Percentiles rank a stretch among this genome's conserved stretches.
phyloP scores from a whole-genome alignment of 1,284 basidiomycete species.

The Fomitopsis pinicola region DNA sequence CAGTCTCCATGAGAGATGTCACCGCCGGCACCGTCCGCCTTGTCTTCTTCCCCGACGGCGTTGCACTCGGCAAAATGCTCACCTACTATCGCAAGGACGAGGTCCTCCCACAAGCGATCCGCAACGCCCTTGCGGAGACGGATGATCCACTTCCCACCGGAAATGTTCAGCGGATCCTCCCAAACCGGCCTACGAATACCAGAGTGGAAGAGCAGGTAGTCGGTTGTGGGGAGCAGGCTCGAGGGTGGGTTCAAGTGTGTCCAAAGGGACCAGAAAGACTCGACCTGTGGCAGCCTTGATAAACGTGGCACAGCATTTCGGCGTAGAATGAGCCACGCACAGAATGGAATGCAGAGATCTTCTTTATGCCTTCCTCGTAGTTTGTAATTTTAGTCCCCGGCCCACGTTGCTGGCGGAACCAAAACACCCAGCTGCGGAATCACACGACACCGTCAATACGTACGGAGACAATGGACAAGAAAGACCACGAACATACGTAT shows the following conservation, averaged over 20 bases:
- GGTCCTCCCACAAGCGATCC: slow-evolving; percentile 80
- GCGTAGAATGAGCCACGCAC: slow-evolving; percentile 35
- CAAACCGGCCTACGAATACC: slow-evolving; percentile 81
- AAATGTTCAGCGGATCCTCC: slow-evolving; percentile 84
- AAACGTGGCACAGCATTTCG: slow-evolving; percentile 14
- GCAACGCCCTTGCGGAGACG: slow-evolving; percentile 79
- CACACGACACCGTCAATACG: slow-evolving; percentile 12
- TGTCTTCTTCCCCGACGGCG: slow-evolving; percentile 21
- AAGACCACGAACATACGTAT: slow-evolving; percentile 75
- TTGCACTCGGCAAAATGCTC: slow-evolving; percentile 73
- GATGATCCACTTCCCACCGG: slow-evolving; percentile 92
- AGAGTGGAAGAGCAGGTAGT: slow-evolving; percentile 82
- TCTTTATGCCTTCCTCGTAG: slow-evolving; percentile 87
- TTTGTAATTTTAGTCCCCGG: slow-evolving; percentile 77
- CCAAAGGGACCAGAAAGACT: slow-evolving; percentile 83
- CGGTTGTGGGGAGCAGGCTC: slow-evolving; percentile 70
- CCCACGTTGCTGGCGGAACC: slow-evolving; percentile 79
- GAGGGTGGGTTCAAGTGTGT: slow-evolving; percentile 77
- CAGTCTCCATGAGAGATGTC: slow-evolving; percentile 33
- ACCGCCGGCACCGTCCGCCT: slow-evolving; percentile 10
- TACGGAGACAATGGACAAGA: slow-evolving; percentile 17
- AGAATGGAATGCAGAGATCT: slow-evolving; percentile 73
- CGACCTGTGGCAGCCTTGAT: slow-evolving; percentile 45
- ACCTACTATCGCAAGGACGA: slow-evolving; percentile 73
- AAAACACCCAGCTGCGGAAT: slow-evolving; percentile 72